Evolutionary conservation across 495 filamentous ascomycete genomes (phyloP).

Genomic region (Penicillium verhagenii): DNA sequence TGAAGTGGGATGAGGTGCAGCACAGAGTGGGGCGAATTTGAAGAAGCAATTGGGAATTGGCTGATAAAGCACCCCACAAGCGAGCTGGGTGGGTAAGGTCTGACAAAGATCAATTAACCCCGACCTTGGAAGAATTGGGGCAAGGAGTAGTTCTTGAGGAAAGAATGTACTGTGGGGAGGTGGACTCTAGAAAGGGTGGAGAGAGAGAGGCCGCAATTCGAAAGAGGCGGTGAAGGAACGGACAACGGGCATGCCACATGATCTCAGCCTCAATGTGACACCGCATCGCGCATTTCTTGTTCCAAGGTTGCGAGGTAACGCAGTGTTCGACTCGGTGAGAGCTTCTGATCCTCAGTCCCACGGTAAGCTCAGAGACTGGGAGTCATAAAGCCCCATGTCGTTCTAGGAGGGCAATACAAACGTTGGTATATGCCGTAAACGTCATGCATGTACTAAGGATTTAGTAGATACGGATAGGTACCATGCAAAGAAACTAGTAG

Average conservation of each 20-base stretch:
- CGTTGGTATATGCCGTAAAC: no score
- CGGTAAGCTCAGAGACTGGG: background rate
- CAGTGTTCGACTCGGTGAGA: conserved; percentile 11
- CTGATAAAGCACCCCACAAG: conserved; percentile 16
- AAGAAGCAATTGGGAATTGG: conserved; percentile 19
- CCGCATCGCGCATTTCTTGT: conserved; percentile 8
- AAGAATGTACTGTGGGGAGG: conserved; percentile 13
- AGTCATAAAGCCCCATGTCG: background rate
- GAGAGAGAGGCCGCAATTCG: conserved; percentile 13
- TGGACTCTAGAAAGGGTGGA: conserved; percentile 8
- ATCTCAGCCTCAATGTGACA: conserved; percentile 31
- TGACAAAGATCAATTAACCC: conserved; percentile 11
- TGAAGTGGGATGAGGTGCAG: conserved; percentile 24
- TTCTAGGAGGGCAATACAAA: no score
- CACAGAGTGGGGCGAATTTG: conserved; percentile 22
- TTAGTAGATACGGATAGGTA: no score
- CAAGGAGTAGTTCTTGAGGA: conserved; percentile 8
- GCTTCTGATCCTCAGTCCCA: background rate
- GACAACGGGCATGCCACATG: conserved; percentile 26
- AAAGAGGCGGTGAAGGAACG: conserved; percentile 37
- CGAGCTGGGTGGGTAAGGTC: conserved; percentile 2
- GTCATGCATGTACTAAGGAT: no score
- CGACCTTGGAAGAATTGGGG: background rate
- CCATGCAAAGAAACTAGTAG: no score
- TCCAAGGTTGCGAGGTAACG: background rate